Evolutionary conservation across 73 alveolate species (phyloP).

Genomic region (Paramecium sonneborni): DNA sequence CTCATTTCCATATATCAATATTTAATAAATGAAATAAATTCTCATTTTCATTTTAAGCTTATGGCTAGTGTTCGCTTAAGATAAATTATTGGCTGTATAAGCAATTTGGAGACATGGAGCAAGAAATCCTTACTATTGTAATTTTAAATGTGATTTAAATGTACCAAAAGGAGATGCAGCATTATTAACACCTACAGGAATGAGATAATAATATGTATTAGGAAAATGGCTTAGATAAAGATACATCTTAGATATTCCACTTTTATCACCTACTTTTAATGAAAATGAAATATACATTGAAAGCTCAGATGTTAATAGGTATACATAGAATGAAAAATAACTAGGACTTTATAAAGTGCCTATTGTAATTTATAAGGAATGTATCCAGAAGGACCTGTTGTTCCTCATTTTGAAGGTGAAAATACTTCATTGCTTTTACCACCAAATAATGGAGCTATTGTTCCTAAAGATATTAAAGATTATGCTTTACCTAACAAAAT

Average conservation of each 20-base stretch:
- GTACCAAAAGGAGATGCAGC: conserved; percentile 72
- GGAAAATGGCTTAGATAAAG: conserved; percentile 81
- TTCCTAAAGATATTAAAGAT: not conserved
- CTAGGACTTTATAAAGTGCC: conserved; percentile 82
- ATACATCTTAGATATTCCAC: conserved; percentile 70
- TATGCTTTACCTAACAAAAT: conserved; percentile 27
- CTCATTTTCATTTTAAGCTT: not conserved
- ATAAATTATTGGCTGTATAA: not conserved
- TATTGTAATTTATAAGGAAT: conserved; percentile 85
- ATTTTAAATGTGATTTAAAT: conserved; percentile 22
- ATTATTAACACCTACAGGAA: conserved; percentile 85
- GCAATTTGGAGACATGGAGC: conserved; percentile 69
- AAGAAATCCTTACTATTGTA: conserved; percentile 38
- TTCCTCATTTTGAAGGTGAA: not conserved
- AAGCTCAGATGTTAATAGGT: conserved; percentile 78
- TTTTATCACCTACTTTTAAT: conserved; percentile 73
- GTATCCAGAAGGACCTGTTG: conserved; percentile 81
- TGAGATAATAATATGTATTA: conserved; percentile 81
- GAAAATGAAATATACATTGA: conserved; percentile 84
- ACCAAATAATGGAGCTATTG: not conserved
- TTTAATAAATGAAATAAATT: not conserved
- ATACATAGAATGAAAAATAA: not conserved
- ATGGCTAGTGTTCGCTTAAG: not conserved
- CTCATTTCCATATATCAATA: not conserved
- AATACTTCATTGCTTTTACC: not conserved